These are phyloP conservation scores for Diutina catenulata DNA, from an alignment of 1,139 yeast species.

Conservation along the genomic window DNA sequence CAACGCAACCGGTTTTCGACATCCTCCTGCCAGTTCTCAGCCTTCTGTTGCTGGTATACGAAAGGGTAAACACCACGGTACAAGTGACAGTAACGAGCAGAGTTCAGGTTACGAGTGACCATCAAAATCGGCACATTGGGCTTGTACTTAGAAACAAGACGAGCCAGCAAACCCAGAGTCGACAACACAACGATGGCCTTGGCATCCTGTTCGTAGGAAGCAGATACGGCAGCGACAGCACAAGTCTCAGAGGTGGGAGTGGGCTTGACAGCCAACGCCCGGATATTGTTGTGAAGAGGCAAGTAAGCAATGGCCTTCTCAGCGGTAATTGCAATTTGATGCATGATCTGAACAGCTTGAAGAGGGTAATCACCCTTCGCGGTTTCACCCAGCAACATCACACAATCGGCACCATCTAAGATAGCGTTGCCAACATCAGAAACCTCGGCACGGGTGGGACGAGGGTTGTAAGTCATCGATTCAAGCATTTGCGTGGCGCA, in stretches of 20 bases:
- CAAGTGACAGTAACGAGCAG: constrained; percentile 92
- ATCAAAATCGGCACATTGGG: constrained; percentile 95
- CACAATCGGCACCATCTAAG: constrained; percentile 99
- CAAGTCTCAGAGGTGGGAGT: constrained; percentile 93
- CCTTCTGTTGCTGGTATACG: constrained; percentile 56
- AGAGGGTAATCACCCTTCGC: constrained; percentile 98
- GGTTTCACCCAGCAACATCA: constrained; percentile 98
- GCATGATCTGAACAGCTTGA: constrained; percentile 98
- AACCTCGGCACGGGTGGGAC: constrained; percentile 99
- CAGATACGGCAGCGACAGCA: constrained; percentile 94
- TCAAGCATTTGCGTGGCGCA: constrained; percentile 99
- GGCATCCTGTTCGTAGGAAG: constrained; percentile 92
- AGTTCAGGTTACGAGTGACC: constrained; percentile 90
- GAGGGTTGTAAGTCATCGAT: constrained; percentile 98
- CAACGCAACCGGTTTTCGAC: constrained; percentile 90
- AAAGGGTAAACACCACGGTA: constrained; percentile 99
- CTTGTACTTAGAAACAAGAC: constrained; percentile 94
- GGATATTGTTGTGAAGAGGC: constrained; percentile 79
- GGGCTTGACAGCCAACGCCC: constrained; percentile 78
- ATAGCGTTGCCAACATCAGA: constrained; percentile 99
- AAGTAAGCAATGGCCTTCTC: constrained; percentile 94
- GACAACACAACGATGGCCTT: constrained; percentile 95
- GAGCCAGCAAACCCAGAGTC: constrained; percentile 90
- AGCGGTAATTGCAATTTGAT: constrained; percentile 91
- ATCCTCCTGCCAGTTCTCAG: constrained; percentile 90